phyloP scores from a whole-genome alignment of 805 yeast species.

The Saturnispora sanitii region DNA sequence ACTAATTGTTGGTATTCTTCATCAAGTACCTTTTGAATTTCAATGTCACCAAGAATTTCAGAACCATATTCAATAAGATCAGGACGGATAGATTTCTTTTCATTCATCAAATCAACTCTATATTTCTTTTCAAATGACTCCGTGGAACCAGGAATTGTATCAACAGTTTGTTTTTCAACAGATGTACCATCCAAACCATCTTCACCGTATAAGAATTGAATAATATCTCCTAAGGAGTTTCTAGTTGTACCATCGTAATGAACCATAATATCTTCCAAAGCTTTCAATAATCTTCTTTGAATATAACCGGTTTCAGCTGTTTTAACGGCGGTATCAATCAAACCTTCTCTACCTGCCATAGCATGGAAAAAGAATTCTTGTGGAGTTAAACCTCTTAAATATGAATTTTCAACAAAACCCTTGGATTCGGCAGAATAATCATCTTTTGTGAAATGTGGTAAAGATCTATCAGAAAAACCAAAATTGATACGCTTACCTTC shows the following conservation, averaged over 20 bases:
- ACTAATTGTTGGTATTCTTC: slow-evolving; percentile 72
- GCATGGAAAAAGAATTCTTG: slow-evolving; percentile 99
- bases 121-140: slow-evolving; percentile 73
- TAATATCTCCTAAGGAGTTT: slow-evolving; percentile 92
- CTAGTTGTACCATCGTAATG: slow-evolving; percentile 97
- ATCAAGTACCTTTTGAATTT: slow-evolving; percentile 71
- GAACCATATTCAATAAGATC: slow-evolving; percentile 78
- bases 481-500: slow-evolving; percentile 99
- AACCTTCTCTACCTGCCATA: slow-evolving; percentile 99
- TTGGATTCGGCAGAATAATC: slow-evolving; percentile 98
- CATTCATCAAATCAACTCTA: slow-evolving; percentile 76
- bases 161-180: slow-evolving; percentile 92
- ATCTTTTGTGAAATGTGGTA: slow-evolving; percentile 97
- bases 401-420: slow-evolving; percentile 96
- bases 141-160: slow-evolving; percentile 90
- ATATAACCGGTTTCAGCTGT: slow-evolving; percentile 98
- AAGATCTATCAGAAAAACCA: slow-evolving; percentile 91
- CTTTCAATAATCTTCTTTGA: slow-evolving; percentile 97
- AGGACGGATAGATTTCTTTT: slow-evolving; percentile 49
- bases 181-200: slow-evolving; percentile 98
- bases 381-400: slow-evolving; percentile 93
- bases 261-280: slow-evolving; percentile 92
- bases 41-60: slow-evolving; percentile 83
- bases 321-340: slow-evolving; percentile 98
- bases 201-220: slow-evolving; percentile 96